A percentile compares a stretch with the other conserved stretches of the same genome.
These are phyloP conservation scores for Pilobolus umbonatus DNA, from an alignment of 192 early-diverging fungal genomes.

Conservation along the genomic window DNA sequence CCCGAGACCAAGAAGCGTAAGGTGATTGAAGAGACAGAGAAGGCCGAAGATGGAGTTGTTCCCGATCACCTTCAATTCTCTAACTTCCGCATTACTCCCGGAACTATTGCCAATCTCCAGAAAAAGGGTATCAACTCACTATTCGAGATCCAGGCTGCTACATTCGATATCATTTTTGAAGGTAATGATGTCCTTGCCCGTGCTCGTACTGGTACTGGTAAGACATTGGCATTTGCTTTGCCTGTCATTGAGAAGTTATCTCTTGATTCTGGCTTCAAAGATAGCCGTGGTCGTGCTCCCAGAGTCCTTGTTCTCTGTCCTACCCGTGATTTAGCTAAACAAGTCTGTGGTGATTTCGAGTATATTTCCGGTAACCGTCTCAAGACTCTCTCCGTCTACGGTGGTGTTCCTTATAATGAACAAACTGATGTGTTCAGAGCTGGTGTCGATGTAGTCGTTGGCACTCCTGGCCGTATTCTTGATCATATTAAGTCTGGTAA, in stretches of 20 bases:
- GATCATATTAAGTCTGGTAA: slow-evolving; percentile 83
- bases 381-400: slow-evolving; percentile 72
- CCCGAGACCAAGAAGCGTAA: slow-evolving; percentile 38
- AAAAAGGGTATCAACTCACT: slow-evolving; percentile 72
- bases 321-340: slow-evolving; percentile 86
- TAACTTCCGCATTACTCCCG: slow-evolving; percentile 58
- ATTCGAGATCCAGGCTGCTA: slow-evolving; percentile 95
- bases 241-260: slow-evolving; percentile 66
- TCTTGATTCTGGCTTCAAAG: slow-evolving; percentile 31
- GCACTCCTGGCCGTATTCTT: slow-evolving; percentile 77
- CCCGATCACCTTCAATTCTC: slow-evolving; percentile 51
- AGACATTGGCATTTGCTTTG: slow-evolving; percentile 76
- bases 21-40: slow-evolving; percentile 25
- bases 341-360: slow-evolving; percentile 79
- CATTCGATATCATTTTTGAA: slow-evolving; percentile 63
- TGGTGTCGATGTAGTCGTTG: slow-evolving; percentile 74
- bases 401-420: slow-evolving; percentile 82
- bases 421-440: slow-evolving; percentile 75
- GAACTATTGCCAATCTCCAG: slow-evolving; percentile 67
- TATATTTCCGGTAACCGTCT: slow-evolving; percentile 57
- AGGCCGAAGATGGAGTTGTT: slow-evolving; percentile 36
- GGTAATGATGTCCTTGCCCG: slow-evolving; percentile 73
- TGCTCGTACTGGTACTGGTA: slow-evolving; percentile 75
- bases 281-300: slow-evolving; percentile 43
- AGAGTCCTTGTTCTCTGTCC: slow-evolving; percentile 64